phyloP scores from a whole-genome alignment of 139 green algal species.

The Chlorella sp. region DNA sequence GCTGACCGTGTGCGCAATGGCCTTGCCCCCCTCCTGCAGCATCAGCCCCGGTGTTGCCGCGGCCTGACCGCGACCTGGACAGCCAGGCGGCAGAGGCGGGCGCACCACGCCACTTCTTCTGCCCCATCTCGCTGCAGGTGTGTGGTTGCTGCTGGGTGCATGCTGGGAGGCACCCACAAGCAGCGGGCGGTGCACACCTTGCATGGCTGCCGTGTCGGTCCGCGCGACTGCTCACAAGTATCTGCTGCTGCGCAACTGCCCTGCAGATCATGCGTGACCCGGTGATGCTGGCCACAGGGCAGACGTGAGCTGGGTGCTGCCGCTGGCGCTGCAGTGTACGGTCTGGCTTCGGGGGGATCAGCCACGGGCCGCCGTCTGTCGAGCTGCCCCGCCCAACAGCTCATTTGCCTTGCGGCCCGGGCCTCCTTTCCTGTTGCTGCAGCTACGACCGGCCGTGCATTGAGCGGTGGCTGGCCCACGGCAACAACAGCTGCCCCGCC shows the following conservation, averaged over 20 bases:
- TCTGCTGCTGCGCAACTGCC: no score
- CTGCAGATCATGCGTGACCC: slow-evolving; percentile 66
- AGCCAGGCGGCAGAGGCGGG: slow-evolving; percentile 38
- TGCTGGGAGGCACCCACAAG: no score
- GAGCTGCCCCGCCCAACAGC: neutral
- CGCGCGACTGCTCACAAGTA: no score
- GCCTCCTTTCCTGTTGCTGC: neutral
- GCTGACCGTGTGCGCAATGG: no score
- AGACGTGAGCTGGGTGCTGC: slow-evolving; percentile 7
- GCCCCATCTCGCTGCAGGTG: slow-evolving; percentile 51
- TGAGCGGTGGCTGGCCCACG: slow-evolving; percentile 53
- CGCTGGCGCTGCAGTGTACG: no score
- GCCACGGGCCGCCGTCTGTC: neutral
- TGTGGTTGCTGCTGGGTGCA: no score
- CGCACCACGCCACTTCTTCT: slow-evolving; percentile 70
- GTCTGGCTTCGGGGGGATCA: neutral
- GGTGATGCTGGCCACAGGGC: slow-evolving; percentile 49
- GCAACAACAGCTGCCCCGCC: slow-evolving; percentile 53
- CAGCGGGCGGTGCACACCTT: no score
- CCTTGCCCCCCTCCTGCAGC: neutral
- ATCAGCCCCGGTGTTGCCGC: neutral
- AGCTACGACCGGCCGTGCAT: slow-evolving; percentile 62
- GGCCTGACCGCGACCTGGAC: slow-evolving; percentile 40
- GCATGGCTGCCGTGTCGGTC: no score
- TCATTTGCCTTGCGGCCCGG: neutral